Evolutionary conservation across 768 basidiomycete genomes (phyloP).

Genomic region (Hemileccinum impolitum): DNA sequence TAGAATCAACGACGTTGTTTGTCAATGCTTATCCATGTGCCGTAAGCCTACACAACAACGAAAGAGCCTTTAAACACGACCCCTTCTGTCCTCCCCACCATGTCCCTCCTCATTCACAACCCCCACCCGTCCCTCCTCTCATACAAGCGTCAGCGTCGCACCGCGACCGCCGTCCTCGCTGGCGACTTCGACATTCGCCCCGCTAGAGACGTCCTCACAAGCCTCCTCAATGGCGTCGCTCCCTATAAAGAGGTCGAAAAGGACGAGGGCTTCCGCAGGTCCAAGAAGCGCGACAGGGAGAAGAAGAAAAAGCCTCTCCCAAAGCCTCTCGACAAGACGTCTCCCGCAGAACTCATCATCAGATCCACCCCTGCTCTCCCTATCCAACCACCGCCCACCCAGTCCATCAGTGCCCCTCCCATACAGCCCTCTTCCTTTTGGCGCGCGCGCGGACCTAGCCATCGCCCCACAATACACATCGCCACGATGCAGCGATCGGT

Average conservation of each 20-base stretch:
- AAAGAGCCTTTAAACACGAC: conserved; percentile 35
- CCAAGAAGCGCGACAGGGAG: conserved; percentile 52
- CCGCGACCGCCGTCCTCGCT: conserved; percentile 72
- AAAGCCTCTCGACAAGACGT: conserved; percentile 34
- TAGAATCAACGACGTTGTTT: conserved; percentile 35
- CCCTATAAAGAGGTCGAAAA: conserved; percentile 62
- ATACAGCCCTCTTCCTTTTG: conserved; percentile 54
- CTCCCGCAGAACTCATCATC: conserved; percentile 14
- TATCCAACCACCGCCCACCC: conserved; percentile 11
- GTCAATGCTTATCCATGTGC: conserved; percentile 35
- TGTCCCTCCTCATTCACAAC: conserved; percentile 21
- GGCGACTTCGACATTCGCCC: conserved; percentile 70
- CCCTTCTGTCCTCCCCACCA: conserved; percentile 22
- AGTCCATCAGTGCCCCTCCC: conserved; percentile 28
- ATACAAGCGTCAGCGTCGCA: conserved; percentile 47
- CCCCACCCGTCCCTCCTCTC: conserved; percentile 16
- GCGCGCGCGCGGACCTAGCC: conserved; percentile 45
- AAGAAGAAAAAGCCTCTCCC: conserved; percentile 40
- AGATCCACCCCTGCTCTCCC: conserved; percentile 18
- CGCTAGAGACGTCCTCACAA: conserved; percentile 72
- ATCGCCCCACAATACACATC: conserved; percentile 65
- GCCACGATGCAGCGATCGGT: conserved; percentile 64
- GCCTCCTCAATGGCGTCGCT: conserved; percentile 71
- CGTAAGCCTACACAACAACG: conserved; percentile 35
- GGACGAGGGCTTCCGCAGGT: conserved; percentile 54